Evolutionary conservation across 1,284 basidiomycete species (phyloP).

Genomic region (Puccinia triticina): DNA sequence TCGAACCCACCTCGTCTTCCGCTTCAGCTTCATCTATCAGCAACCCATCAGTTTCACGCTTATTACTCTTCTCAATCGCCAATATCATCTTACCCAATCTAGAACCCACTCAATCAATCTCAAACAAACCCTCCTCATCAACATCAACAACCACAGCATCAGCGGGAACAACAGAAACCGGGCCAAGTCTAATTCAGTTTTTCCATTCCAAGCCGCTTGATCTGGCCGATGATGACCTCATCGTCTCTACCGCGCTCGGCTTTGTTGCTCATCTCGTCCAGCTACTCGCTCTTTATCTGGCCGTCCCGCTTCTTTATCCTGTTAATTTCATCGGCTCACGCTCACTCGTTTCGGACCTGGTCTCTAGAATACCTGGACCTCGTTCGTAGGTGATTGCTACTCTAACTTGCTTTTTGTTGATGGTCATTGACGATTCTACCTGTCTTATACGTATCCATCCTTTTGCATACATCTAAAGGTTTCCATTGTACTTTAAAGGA

Average conservation of each 20-base stretch:
- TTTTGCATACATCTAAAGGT: constrained; percentile 65
- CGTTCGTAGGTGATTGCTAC: constrained; percentile 69
- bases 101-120: constrained; percentile 80
- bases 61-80: constrained; percentile 49
- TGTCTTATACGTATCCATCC: constrained; percentile 30
- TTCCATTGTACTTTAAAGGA: constrained; percentile 88
- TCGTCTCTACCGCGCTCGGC: constrained; percentile 77
- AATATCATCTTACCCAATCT: constrained; percentile 75
- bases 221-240: constrained; percentile 77
- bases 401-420: constrained; percentile 22
- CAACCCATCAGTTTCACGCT: constrained; percentile 12
- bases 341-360: constrained; percentile 83
- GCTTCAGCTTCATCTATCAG: background rate
- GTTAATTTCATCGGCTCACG: constrained; percentile 83
- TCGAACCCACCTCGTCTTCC: constrained; percentile 24
- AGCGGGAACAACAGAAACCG: constrained; percentile 67
- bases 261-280: constrained; percentile 83
- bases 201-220: constrained; percentile 61
- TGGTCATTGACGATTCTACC: constrained; percentile 15
- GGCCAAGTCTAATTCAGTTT: constrained; percentile 68
- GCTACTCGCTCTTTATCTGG: constrained; percentile 76
- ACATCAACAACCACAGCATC: background rate
- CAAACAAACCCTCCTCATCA: constrained; percentile 61
- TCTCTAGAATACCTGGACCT: constrained; percentile 89
- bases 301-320: constrained; percentile 79